phyloP scores from a whole-genome alignment of 164 flowering plant genomes.

The Kalanchoe fedtschenkoi region DNA sequence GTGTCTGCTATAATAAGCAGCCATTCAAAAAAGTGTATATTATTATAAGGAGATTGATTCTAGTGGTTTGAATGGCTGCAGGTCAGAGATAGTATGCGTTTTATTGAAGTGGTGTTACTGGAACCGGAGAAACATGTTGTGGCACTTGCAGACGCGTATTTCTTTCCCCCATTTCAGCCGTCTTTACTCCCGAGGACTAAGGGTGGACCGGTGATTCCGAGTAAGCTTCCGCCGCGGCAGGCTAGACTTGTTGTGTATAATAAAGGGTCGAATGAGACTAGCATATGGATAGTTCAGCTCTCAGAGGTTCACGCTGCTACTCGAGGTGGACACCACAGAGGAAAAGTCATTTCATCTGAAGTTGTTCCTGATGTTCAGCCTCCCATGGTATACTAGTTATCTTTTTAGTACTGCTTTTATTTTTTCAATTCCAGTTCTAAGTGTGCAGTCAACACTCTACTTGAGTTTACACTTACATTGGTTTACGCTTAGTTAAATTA shows the following conservation, averaged over 20 bases:
- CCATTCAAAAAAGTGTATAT: neutral
- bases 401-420: neutral
- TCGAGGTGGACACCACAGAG: constrained; percentile 97
- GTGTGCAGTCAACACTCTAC: neutral
- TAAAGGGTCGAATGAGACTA: constrained; percentile 79
- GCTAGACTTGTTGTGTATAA: constrained; percentile 87
- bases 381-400: constrained; percentile 58
- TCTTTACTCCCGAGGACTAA: constrained; percentile 72
- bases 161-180: constrained; percentile 96
- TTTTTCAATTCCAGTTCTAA: neutral
- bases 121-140: constrained; percentile 86
- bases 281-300: constrained; percentile 72
- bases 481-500: neutral
- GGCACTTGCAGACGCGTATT: constrained; percentile 93
- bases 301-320: constrained; percentile 85
- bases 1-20: neutral
- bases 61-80: constrained; percentile 16
- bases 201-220: constrained; percentile 75
- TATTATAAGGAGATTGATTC: neutral
- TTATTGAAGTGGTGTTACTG: constrained; percentile 66
- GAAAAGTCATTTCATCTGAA: constrained; percentile 78
- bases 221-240: constrained; percentile 75
- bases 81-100: constrained; percentile 94
- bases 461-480: neutral
- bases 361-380: constrained; percentile 90